Percentiles rank a stretch among this genome's conserved stretches.
Conservation (phyloP, 148 eudicot species). For the Rhododendron mucronatum region DNA sequence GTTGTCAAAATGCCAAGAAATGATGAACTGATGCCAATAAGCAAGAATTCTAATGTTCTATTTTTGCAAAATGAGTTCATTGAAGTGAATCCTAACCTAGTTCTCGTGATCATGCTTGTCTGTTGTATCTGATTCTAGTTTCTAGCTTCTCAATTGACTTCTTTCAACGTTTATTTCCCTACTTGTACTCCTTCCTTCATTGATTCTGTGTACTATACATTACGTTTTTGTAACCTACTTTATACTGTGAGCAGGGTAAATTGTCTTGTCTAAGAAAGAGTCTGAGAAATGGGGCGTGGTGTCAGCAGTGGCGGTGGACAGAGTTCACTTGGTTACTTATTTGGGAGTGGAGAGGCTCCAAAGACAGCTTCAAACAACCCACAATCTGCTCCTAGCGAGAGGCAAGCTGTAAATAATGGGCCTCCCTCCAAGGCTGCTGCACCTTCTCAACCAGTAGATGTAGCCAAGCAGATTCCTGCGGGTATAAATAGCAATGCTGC, state of each 20-base stretch:
- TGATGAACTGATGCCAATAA: background rate
- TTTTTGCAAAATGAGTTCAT: background rate
- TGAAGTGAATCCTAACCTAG: background rate
- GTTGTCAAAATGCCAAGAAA: background rate
- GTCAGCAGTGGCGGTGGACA: constrained; percentile 95
- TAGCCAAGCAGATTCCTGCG: constrained; percentile 59
- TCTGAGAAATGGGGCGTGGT: constrained; percentile 68
- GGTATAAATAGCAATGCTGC: constrained; percentile 53
- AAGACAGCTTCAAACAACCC: constrained; percentile 38
- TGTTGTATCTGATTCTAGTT: background rate
- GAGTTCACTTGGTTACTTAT: constrained; percentile 77
- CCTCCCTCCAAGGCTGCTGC: constrained; percentile 35
- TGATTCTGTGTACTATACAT: background rate
- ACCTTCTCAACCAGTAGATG: constrained; percentile 39
- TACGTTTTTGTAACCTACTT: background rate
- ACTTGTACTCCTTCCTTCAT: background rate
- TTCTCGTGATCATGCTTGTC: background rate
- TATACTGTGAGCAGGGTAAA: background rate
- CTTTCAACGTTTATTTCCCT: background rate
- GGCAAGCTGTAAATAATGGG: constrained; percentile 24
- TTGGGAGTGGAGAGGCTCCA: constrained; percentile 74
- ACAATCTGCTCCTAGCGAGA: constrained; percentile 28
- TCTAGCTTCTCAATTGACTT: background rate
- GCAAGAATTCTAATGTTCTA: background rate
- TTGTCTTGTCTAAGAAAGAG: background rate